Evolutionary conservation across 2,329 filamentous ascomycete species (phyloP).

Genomic region (Clarireedia monteithiana): DNA sequence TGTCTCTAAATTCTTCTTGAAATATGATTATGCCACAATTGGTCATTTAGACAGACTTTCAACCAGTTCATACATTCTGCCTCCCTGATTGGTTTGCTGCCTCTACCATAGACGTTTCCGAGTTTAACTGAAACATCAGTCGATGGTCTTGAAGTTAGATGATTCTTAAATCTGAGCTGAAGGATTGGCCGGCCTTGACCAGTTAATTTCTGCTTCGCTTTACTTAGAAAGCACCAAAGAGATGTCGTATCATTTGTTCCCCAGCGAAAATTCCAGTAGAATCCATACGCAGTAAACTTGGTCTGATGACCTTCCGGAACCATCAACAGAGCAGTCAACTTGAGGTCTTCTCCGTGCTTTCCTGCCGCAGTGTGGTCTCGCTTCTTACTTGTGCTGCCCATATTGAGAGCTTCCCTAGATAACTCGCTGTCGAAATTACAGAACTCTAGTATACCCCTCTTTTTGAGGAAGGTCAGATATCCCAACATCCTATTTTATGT

Average conservation of each 20-base stretch:
- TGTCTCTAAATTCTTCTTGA: background rate
- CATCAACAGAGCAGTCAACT: conserved; percentile 25
- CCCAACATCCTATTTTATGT: no score
- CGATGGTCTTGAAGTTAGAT: conserved; percentile 7
- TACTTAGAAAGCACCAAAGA: conserved; percentile 11
- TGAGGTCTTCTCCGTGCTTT: conserved; percentile 26
- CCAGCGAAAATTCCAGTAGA: conserved; percentile 20
- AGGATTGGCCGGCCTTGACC: background rate
- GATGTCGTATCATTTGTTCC: conserved; percentile 2
- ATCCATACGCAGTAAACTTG: conserved; percentile 7
- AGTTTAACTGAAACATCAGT: conserved; percentile 19
- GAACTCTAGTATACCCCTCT: background rate
- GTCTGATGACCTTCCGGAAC: conserved; percentile 17
- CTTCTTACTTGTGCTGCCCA: conserved; percentile 14
- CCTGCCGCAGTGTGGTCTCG: conserved; percentile 15
- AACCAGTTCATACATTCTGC: conserved; percentile 11
- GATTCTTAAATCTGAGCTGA: background rate
- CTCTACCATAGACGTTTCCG: conserved; percentile 9
- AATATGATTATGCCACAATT: conserved; percentile 9
- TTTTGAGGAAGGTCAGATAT: background rate
- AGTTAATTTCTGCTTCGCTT: background rate
- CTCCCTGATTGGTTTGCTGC: background rate
- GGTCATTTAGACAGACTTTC: conserved; percentile 12
- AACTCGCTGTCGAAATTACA: conserved; percentile 9
- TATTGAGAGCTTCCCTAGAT: conserved; percentile 6